Percentiles rank a stretch among this genome's conserved stretches.
Evolutionary conservation across 176 grass and related monocot species (phyloP).

Genomic region (Thalia dealbata): DNA sequence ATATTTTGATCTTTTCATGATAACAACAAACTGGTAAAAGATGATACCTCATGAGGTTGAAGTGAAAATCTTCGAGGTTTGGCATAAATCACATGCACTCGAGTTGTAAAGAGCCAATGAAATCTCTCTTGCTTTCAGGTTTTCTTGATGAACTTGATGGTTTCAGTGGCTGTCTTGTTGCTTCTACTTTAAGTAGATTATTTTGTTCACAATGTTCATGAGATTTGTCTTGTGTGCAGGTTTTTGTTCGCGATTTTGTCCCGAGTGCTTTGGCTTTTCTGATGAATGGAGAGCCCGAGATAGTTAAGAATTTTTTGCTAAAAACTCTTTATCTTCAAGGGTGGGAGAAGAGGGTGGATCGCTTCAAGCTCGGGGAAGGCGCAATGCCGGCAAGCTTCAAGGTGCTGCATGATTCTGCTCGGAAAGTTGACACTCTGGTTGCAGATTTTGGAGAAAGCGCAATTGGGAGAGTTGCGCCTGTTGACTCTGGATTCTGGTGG

Average conservation of each 20-base stretch:
- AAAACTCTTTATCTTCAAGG: slow-evolving; percentile 42
- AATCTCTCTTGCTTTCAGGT: background rate
- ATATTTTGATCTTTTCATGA: too few species aligned
- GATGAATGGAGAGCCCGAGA: slow-evolving; percentile 39
- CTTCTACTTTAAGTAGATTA: background rate
- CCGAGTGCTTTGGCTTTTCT: slow-evolving; percentile 43
- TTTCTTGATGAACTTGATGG: too few species aligned
- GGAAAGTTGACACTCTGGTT: slow-evolving; percentile 31
- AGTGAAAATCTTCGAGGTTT: too few species aligned
- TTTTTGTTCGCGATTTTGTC: slow-evolving; percentile 44
- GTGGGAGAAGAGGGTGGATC: slow-evolving; percentile 39
- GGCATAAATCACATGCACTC: too few species aligned
- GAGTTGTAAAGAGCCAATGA: background rate
- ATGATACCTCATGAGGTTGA: too few species aligned
- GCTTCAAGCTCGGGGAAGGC: slow-evolving; percentile 44
- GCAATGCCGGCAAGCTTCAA: slow-evolving; percentile 49
- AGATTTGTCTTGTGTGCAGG: slow-evolving; percentile 19
- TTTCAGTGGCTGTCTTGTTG: background rate
- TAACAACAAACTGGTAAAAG: too few species aligned
- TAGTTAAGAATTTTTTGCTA: slow-evolving; percentile 36
- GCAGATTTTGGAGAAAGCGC: slow-evolving; percentile 44
- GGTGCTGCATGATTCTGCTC: slow-evolving; percentile 30
- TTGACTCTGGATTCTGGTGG: slow-evolving; percentile 51
- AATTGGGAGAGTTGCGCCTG: slow-evolving; percentile 39
- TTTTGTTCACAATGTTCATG: background rate